A percentile compares a stretch with the other conserved stretches of the same genome.
Conservation (phyloP, 73 alveolate species). For the Effrenium voratum region DNA sequence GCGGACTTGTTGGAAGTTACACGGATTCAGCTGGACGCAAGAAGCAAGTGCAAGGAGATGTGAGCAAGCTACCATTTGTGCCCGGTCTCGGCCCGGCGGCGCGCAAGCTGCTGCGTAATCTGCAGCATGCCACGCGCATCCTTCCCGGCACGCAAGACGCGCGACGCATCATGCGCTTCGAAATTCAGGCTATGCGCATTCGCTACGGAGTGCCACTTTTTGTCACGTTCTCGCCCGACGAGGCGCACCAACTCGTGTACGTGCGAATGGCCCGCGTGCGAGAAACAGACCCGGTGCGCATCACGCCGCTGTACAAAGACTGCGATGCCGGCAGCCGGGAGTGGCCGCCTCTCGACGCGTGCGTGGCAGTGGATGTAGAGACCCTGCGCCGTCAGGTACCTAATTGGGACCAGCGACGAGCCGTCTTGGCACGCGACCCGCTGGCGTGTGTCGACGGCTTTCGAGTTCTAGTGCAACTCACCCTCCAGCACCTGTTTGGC, state of each 20-base stretch:
- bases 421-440: not conserved
- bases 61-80: not conserved
- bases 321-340: not conserved
- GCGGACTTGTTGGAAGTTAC: not conserved
- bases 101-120: not conserved
- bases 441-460: not conserved
- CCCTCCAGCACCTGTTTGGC: not conserved
- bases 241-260: constrained; percentile 8
- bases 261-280: not conserved
- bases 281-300: not conserved
- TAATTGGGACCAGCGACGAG: not conserved
- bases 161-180: not conserved
- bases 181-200: constrained; percentile 2
- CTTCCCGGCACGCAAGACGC: constrained; percentile 6
- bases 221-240: constrained; percentile 5
- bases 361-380: not conserved
- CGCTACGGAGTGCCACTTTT: not conserved
- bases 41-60: not conserved
- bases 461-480: not conserved
- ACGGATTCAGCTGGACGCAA: not conserved
- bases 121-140: not conserved
- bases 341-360: not conserved
- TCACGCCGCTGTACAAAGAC: not conserved
- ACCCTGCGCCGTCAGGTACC: not conserved
- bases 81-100: not conserved